phyloP scores from a whole-genome alignment of 169 alveolate genomes.

The Neospora caninum region DNA sequence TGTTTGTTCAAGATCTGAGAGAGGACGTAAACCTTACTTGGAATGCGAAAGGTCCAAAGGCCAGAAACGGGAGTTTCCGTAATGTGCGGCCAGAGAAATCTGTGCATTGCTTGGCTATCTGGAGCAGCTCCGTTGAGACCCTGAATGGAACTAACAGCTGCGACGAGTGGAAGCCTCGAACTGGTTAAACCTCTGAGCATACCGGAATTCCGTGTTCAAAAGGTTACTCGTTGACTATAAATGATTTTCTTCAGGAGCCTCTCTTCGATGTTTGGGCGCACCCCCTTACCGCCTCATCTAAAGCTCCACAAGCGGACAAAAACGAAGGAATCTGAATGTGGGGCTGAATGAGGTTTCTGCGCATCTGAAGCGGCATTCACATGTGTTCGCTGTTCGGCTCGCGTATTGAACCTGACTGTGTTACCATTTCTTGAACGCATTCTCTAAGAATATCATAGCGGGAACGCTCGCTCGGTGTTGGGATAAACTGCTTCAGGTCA shows the following conservation, averaged over 20 bases:
- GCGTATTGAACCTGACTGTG: background rate
- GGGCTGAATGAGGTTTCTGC: background rate
- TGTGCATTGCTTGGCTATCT: conserved; percentile 68
- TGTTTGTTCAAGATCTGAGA: too few species aligned
- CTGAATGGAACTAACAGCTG: conserved; percentile 27
- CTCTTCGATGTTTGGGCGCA: background rate
- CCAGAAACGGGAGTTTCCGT: conserved; percentile 82
- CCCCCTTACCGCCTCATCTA: background rate
- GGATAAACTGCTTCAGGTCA: conserved; percentile 79
- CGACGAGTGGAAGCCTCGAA: background rate
- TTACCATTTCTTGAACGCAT: conserved; percentile 76
- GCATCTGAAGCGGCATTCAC: background rate
- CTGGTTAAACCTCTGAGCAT: background rate
- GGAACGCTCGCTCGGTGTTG: conserved; percentile 76
- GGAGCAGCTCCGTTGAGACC: conserved; percentile 53
- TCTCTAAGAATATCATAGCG: conserved; percentile 78
- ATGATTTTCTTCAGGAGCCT: background rate
- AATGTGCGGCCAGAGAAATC: conserved; percentile 81
- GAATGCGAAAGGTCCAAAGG: conserved; percentile 56
- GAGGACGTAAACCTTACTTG: too few species aligned
- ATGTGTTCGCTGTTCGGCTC: background rate
- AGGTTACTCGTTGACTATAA: background rate
- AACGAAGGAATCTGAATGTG: background rate
- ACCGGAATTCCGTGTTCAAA: background rate
- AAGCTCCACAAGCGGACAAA: background rate